phyloP scores from a whole-genome alignment of 805 yeast genomes.

The Lachancea meyersii region DNA sequence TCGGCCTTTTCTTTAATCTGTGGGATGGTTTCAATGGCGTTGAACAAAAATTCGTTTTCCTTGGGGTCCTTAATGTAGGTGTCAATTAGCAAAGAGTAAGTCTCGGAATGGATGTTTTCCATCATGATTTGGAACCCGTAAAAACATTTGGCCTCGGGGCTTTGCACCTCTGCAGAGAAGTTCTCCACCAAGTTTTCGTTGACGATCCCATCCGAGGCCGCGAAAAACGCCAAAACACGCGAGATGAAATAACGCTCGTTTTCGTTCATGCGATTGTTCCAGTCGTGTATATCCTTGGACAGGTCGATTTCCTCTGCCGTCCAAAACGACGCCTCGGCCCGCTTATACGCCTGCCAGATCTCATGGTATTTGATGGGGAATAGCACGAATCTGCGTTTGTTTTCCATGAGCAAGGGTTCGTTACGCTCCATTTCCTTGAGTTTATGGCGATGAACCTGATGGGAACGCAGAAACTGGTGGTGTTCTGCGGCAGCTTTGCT shows the following conservation, averaged over 20 bases:
- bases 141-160: slow-evolving; percentile 97
- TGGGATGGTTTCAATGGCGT: slow-evolving; percentile 94
- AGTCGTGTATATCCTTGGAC: slow-evolving; percentile 83
- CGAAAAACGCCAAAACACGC: slow-evolving; percentile 92
- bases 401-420: slow-evolving; percentile 83
- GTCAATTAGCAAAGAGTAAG: slow-evolving; percentile 90
- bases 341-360: slow-evolving; percentile 97
- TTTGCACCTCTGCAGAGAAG: slow-evolving; percentile 93
- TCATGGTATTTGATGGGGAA: slow-evolving; percentile 97
- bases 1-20: slow-evolving; percentile 96
- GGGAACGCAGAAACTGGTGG: slow-evolving; percentile 49
- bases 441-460: slow-evolving; percentile 63
- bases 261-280: slow-evolving; percentile 84
- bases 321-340: slow-evolving; percentile 99
- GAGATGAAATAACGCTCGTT: slow-evolving; percentile 91
- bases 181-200: slow-evolving; percentile 97
- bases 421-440: slow-evolving; percentile 73
- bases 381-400: slow-evolving; percentile 81
- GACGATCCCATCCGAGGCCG: slow-evolving; percentile 98
- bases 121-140: slow-evolving; percentile 99
- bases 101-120: slow-evolving; percentile 98
- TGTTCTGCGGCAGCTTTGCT: slow-evolving; percentile 39
- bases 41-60: slow-evolving; percentile 84
- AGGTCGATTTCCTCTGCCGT: slow-evolving; percentile 98
- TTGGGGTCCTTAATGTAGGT: slow-evolving; percentile 94